A percentile compares a stretch with the other conserved stretches of the same genome.
Evolutionary conservation across 1,139 yeast species (phyloP).

Genomic region (Geotrichum phurueaensis): DNA sequence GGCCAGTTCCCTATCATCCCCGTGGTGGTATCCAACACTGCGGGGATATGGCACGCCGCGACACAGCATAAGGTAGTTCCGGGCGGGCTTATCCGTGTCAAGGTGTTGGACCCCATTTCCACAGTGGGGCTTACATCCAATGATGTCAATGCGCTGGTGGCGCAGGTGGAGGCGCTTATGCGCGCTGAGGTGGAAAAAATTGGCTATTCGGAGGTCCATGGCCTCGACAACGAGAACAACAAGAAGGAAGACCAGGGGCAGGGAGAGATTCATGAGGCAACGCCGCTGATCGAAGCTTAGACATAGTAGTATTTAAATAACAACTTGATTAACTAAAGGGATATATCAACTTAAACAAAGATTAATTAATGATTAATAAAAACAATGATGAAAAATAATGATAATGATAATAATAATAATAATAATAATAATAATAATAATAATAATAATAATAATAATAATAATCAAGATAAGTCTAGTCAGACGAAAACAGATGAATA

Average conservation of each 20-base stretch:
- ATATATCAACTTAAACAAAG: neutral
- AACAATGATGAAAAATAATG: neutral
- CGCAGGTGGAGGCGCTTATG: slow-evolving; percentile 39
- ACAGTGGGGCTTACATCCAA: slow-evolving; percentile 55
- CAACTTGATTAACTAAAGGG: too few relatives aligned
- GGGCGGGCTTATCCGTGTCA: slow-evolving; percentile 55
- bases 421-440: too few relatives aligned
- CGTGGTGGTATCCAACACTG: slow-evolving; percentile 77
- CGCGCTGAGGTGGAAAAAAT: neutral
- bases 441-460: too few relatives aligned
- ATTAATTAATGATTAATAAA: neutral
- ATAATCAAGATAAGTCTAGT: too few relatives aligned
- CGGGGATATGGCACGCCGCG: slow-evolving; percentile 43
- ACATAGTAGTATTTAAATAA: neutral
- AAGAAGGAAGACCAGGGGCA: neutral
- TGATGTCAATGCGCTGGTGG: slow-evolving; percentile 51
- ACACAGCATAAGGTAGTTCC: slow-evolving; percentile 28
- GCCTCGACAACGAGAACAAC: neutral
- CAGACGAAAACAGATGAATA: too few relatives aligned
- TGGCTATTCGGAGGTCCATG: neutral
- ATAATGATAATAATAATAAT: too few relatives aligned
- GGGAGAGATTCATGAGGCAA: too few relatives aligned
- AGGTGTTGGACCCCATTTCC: slow-evolving; percentile 61
- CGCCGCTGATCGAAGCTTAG: neutral
- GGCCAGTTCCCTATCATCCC: slow-evolving; percentile 88